These are phyloP conservation scores for Leccinum subgranulosum DNA, from an alignment of 768 basidiomycete genomes.

Conservation along the genomic window DNA sequence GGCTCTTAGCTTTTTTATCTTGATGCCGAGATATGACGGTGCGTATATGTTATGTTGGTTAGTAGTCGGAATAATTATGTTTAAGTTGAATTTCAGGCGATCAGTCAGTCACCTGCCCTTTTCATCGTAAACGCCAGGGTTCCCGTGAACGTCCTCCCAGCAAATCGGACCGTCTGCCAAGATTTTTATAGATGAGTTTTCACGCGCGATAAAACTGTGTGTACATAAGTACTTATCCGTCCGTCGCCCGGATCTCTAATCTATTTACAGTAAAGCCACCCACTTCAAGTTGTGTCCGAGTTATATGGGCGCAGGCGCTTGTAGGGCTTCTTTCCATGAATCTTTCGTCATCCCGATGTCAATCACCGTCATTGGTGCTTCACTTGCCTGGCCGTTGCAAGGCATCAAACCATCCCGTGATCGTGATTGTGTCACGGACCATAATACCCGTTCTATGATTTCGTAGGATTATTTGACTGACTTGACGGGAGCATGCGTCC, in stretches of 20 bases:
- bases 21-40: not conserved
- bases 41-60: not conserved
- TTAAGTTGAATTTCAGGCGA: not conserved
- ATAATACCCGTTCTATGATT: not conserved
- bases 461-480: not conserved
- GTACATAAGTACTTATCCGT: not conserved
- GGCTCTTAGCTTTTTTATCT: not conserved
- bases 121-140: not conserved
- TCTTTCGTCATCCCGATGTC: not conserved
- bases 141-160: not conserved
- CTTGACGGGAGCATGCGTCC: not conserved
- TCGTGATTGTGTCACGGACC: not conserved
- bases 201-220: not conserved
- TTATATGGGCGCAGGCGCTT: not conserved
- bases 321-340: not conserved
- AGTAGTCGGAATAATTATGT: not conserved
- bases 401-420: not conserved
- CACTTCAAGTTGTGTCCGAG: not conserved
- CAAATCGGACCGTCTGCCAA: not conserved
- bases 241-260: not conserved
- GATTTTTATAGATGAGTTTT: not conserved
- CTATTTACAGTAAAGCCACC: not conserved
- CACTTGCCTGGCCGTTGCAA: not conserved
- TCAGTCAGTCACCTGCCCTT: not conserved
- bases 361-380: not conserved